Base-by-base conservation (phyloP, 169 alveolate species). In the Plasmodium cynomolgi region DNA sequence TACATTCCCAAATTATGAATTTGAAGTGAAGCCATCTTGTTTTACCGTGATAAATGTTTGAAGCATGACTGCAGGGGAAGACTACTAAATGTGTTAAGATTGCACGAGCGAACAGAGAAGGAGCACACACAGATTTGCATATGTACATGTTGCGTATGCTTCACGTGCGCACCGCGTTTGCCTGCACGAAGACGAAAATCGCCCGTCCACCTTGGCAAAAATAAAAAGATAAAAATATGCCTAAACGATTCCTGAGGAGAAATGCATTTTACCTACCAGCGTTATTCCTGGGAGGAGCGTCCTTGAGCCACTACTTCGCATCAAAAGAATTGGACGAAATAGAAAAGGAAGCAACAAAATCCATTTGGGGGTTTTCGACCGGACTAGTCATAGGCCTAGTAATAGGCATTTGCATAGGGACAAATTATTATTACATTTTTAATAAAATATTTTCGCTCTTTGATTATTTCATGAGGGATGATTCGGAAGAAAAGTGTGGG, bases 281-380 rank as follows among this genome's bases (percentile, higher is more conserved):
- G 33, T 90, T 90, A 44, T 90, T 90, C 83, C 77, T 90, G 81
- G 94, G 95, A 26, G 95, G 95, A 71, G 93, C 93, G 29, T 84
- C 93, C 79, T 77, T 92, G 68, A 92, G 93, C 75, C 95, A 92
- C 77, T 84, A 79, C 37, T 92, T 77, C 47, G 93, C 93, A 41
- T 92, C 95, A 47, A 92, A 84, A 62, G 95, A 92, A 50, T 62
- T 92, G 86, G 95, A 92, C 72, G 95, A 92, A 92, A 72, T 92
- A 75, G 93, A 84, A 79, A 84, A 84, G 56, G 95, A 92, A 79
- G 86, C 83, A 23, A 83, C 83, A 62, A 84, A 92, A 58, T 17
- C 95, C 23, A 92, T 92, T 80, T 92, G 86, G 93, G 95, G 95
- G 20, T 92, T 92, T 83, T 84, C 95, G 31, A 84, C 93, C 68